Base-by-base conservation (phyloP, 1,139 yeast species). In the Pichia kudriavzevii region DNA sequence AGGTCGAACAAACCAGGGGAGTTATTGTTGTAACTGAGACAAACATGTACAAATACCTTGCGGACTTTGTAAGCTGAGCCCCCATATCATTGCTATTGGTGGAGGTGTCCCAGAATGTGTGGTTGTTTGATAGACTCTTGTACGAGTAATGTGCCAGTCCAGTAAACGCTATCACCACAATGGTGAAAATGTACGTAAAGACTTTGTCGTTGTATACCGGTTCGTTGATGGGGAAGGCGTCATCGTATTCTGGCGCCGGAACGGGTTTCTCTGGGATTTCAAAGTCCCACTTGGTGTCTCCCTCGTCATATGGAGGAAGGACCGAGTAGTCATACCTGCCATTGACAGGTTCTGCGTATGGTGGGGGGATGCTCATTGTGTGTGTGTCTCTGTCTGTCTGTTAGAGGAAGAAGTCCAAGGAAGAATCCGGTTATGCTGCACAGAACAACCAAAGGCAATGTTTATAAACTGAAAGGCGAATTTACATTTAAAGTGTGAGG, bases 201-300 rank as follows among this genome's bases (percentile, higher is more conserved):
- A 80, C 75, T 70, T 77, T 69, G 55, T 87, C 96, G 49, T 85
- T 79, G 61, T 69, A 75, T 45, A 62, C 69, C 5, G 88, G 87
- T 49, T 73, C 75, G 24, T 68, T 69, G 22, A 82, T 69, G 45
- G 72, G 72, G 60, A 81, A 84, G 8, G 80, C 68, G 35, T 79
- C 72, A 21, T 77, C 82, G 49, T 81, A 83, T 3, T 69, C 66
- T 13, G 63, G 66, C 0, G 56, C 41, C 21, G 48, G 53, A 14
- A 39, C 40, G 11, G 59, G 60, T 10, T 44, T 32, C 16, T 40
- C 44, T 2, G 58, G 58, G 19, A 44, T 52, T 29, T 51, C 56
- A 39, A 53, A 53, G 1, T 48, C 33, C 35, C 50, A 53, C 16
- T 47, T 45, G 26, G 50, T 49, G n/a, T 46, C 48, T n/a, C 46